These are phyloP conservation scores for Calonectria leucothoes DNA, from an alignment of 2,329 filamentous ascomycete genomes.

Conservation along the genomic window DNA sequence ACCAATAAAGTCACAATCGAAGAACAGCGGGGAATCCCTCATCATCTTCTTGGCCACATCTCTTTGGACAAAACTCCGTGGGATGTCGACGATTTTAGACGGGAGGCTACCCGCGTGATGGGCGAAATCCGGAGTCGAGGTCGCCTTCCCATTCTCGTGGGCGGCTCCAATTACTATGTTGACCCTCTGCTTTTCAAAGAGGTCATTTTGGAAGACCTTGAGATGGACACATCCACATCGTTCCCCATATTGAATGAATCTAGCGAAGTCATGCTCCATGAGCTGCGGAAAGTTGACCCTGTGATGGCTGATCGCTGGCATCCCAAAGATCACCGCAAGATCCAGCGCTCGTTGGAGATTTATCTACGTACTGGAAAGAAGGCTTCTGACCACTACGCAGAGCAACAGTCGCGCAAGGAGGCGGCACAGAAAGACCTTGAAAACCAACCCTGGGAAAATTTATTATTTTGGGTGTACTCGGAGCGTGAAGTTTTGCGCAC, in stretches of 20 bases:
- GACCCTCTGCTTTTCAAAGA: slow-evolving; percentile 85
- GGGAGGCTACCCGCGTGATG: slow-evolving; percentile 76
- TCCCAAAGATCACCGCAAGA: slow-evolving; percentile 91
- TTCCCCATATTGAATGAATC: slow-evolving; percentile 80
- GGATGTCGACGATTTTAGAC: slow-evolving; percentile 83
- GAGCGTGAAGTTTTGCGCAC: slow-evolving; percentile 74
- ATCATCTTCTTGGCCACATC: slow-evolving; percentile 88
- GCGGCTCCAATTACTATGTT: slow-evolving; percentile 95
- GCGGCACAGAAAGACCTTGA: slow-evolving; percentile 36
- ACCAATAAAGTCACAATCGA: slow-evolving; percentile 88
- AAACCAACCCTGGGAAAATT: slow-evolving; percentile 60
- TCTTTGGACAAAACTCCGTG: slow-evolving; percentile 82
- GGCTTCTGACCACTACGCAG: slow-evolving; percentile 88
- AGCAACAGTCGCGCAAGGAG: slow-evolving; percentile 69
- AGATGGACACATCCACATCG: slow-evolving; percentile 49
- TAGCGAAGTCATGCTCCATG: slow-evolving; percentile 77
- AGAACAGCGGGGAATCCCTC: slow-evolving; percentile 83
- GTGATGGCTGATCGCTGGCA: slow-evolving; percentile 93
- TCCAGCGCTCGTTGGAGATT: slow-evolving; percentile 89
- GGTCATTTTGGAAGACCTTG: slow-evolving; percentile 63
- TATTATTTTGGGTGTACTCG: slow-evolving; percentile 91
- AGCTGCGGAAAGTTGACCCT: slow-evolving; percentile 85
- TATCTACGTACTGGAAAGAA: slow-evolving; percentile 83
- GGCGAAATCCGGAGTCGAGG: slow-evolving; percentile 82
- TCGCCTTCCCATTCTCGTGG: slow-evolving; percentile 88